Percentiles rank a stretch among this genome's conserved stretches.
phyloP scores from a whole-genome alignment of 805 yeast species.

The Candida insectalens region DNA sequence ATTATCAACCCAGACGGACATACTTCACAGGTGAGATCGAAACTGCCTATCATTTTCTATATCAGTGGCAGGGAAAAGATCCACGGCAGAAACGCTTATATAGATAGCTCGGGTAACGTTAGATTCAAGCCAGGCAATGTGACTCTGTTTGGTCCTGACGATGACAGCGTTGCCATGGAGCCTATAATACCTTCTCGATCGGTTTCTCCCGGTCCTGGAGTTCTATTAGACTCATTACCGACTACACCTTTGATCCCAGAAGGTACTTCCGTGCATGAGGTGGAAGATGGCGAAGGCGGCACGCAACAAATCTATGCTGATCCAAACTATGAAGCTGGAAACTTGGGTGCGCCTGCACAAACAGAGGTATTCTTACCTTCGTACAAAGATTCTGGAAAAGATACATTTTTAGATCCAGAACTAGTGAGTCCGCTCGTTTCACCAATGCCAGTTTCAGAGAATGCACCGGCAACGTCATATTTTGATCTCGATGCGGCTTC shows the following conservation, averaged over 20 bases:
- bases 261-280: background rate
- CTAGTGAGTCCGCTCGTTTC: background rate
- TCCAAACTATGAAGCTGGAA: slow-evolving; percentile 8
- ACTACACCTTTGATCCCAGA: background rate
- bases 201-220: background rate
- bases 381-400: slow-evolving; percentile 14
- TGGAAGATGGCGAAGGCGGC: background rate
- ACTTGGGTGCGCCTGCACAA: slow-evolving; percentile 8
- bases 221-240: no score
- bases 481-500: slow-evolving; percentile 1
- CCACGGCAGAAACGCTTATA: slow-evolving; percentile 16
- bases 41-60: slow-evolving; percentile 36
- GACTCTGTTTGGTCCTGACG: slow-evolving; percentile 2
- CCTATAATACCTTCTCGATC: background rate
- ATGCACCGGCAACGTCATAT: background rate
- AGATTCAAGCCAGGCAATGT: slow-evolving; percentile 14
- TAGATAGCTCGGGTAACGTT: slow-evolving; percentile 15
- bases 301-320: slow-evolving; percentile 8
- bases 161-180: background rate
- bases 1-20: slow-evolving; percentile 41
- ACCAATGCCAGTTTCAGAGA: background rate
- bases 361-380: slow-evolving; percentile 13
- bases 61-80: slow-evolving; percentile 27
- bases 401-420: slow-evolving; percentile 11
- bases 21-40: slow-evolving; percentile 40